Evolutionary conservation across 139 green algal genomes (phyloP), one percentile per base, ranked within the genome.

Genomic region (Coelastrella sp.): DNA sequence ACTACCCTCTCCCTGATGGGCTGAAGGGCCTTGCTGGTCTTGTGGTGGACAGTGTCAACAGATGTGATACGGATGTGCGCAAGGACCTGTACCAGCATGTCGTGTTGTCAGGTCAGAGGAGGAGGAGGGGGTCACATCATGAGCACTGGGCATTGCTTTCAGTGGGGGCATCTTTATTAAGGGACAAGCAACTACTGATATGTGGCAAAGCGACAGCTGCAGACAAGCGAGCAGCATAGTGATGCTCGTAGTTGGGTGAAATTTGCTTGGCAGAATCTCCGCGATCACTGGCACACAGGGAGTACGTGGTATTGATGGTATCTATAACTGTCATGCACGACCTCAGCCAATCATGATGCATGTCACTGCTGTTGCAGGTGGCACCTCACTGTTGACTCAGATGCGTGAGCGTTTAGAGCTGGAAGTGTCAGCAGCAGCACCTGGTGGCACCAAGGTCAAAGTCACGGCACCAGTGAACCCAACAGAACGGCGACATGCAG

Each of bases 341-440:
- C n/a, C n/a, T n/a, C n/a, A 57, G 45, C 11, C 45, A 45, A 48
- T 43, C 50, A 30, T 1, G 60, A 7, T 59, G 34, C 51, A 71
- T 48, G 30, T 59, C 81, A 35, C 9, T 90, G 48, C 71, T 83
- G 60, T 40, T 35, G 37, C 87, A 90, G 95, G 94, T 37, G 96
- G 95, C 38, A 94, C 88, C 37, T 92, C 92, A 0, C 59, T 95
- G 35, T 89, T 98, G 21, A 60, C 78, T 5, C 79, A 88, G 5
- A 84, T 98, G 75, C 87, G 92, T 32, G 95, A 98, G 62, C 90
- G 96, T 1, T 85, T 99, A 66, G 96, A 98, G 88, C 89, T 90
- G 57, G 95, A 98, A 88, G 69, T 96, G 32, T 30, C 38, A 2
- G 91, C 62, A 40, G 57, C 35, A 88, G 66, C 84, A 86, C n/a